Base-by-base conservation (phyloP, 2,329 filamentous ascomycete genomes). In the Plectosphaerella cucumerina region DNA sequence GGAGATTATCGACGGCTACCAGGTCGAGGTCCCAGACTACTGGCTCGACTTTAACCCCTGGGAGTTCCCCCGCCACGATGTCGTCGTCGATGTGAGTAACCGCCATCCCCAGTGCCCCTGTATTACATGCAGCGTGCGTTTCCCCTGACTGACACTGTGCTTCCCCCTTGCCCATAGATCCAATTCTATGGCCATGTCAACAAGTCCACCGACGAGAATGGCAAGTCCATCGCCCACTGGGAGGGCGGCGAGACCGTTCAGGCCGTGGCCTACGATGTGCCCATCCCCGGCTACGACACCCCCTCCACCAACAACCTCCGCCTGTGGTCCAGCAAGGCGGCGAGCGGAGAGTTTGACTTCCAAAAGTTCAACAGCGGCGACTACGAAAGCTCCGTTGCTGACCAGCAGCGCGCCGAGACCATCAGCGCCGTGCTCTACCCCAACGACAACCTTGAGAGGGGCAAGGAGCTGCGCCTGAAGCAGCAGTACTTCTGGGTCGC, bases 401-500 rank as follows among this genome's bases (percentile, higher is more conserved):
- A 99, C 60, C 91, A 97, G 72, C 94, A 99, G 76, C 87, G 90
- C 52, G 94, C 94, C n/a, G 94, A 99, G 76, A 97, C 93, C 50
- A 99, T 99, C 73, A 97, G 92, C 48, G 93, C 93, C 31, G 94
- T 99, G 14, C 74, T 99, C 43, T 99, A 99, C 66, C 94, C 94
- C 53, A 99, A 99, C 64, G 93, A 97, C 71, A 97, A 96, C 70
- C 82, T 99, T 43, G 93, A 97, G 59, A 84, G 91, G 58, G 94
- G 94, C 56, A 99, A 99, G 72, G 94, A 99, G 76, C 84, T 99
- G 56, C 90, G 94, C 49, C 73, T 99, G 70, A 99, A 99, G 81
- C 94, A 99, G 70, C 94, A 99, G 70, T 99, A 99, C 79, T 99
- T 99, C 75, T 99, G 94, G 94, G 96, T 96, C 64, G 92, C 94